Base-by-base conservation (phyloP, 2,329 filamentous ascomycete genomes). In the Zasmidium angulare region DNA sequence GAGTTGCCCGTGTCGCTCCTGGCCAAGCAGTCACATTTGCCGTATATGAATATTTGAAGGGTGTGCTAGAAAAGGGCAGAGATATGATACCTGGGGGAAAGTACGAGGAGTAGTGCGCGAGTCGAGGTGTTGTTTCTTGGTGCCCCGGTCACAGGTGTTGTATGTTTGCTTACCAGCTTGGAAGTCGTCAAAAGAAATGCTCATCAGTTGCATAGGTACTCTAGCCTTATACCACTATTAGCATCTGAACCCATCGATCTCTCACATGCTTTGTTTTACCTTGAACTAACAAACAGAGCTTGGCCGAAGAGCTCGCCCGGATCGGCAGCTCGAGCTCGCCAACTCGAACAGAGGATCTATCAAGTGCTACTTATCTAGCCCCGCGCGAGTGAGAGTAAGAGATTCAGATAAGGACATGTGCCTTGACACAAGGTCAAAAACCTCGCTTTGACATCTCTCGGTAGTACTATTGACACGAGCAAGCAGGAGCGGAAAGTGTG, bases 1-100 rank as follows among this genome's bases (percentile, higher is more conserved):
- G 95, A 69, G 90, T 99, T 68, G 98, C 98, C 92, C 87, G 95
- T 72, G 95, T 99, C 55, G 95, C 95, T 23, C 95, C 95, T 7
- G 95, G 95, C 50, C 95, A 99, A 81, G 95, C 87, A 19, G 86
- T 89, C 48, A 89, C 86, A 2, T 89, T 89, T 68, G 88, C 80
- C 19, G 80, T 82, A 19, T 82, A 82, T 60, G 80, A 82, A 66
- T 82, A 80, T 57, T 63, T 82, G 59, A 81, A 81, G 70, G 75
- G 72, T n/a, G 67, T 80, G 3, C 65, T 82, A 47, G 79, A 83
- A 71, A 79, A 74, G 69, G 67, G 72, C 2, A 67, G 79, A 62
- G 80, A 82, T 2, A 75, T 78, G 73, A 54, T 78, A 26, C 76
- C 77, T 2, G 79, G 76, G 22, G 76, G 75, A n/a, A 67, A 75